phyloP scores from a whole-genome alignment of 345 rosid genomes.

The Crucihimalaya himalaica region DNA sequence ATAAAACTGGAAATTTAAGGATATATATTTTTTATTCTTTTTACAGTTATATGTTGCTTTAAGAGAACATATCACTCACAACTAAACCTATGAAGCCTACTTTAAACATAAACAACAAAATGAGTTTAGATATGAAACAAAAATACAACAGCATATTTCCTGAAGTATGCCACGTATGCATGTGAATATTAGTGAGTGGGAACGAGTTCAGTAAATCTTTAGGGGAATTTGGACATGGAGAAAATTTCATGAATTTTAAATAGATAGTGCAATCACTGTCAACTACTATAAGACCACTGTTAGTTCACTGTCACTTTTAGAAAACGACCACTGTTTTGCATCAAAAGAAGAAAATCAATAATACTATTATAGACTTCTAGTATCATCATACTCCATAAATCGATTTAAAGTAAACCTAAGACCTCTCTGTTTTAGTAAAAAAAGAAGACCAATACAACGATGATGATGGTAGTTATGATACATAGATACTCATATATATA shows the following conservation, averaged over 20 bases:
- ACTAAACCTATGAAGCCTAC: background rate
- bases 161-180: slow-evolving; percentile 16
- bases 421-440: slow-evolving; percentile 28
- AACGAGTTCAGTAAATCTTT: slow-evolving; percentile 9
- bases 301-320: slow-evolving; percentile 41
- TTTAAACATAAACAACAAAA: background rate
- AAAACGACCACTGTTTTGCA: slow-evolving; percentile 37
- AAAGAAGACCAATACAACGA: background rate
- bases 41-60: background rate
- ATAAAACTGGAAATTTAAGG: background rate
- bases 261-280: slow-evolving; percentile 36
- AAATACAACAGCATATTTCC: background rate
- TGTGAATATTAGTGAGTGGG: slow-evolving; percentile 11
- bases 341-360: slow-evolving; percentile 32
- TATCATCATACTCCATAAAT: slow-evolving; percentile 10
- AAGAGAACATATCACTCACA: background rate
- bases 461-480: background rate
- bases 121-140: slow-evolving; percentile 5
- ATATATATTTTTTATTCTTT: background rate
- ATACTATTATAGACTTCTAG: slow-evolving; percentile 20
- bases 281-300: slow-evolving; percentile 34
- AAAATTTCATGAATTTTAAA: slow-evolving; percentile 1
- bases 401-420: slow-evolving; percentile 34
- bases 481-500: background rate
- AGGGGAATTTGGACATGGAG: slow-evolving; percentile 4